A percentile compares a stretch with the other conserved stretches of the same genome.
These are phyloP conservation scores for Cladophialophora yegresii DNA, from an alignment of 2,329 filamentous ascomycete genomes.

Conservation along the genomic window DNA sequence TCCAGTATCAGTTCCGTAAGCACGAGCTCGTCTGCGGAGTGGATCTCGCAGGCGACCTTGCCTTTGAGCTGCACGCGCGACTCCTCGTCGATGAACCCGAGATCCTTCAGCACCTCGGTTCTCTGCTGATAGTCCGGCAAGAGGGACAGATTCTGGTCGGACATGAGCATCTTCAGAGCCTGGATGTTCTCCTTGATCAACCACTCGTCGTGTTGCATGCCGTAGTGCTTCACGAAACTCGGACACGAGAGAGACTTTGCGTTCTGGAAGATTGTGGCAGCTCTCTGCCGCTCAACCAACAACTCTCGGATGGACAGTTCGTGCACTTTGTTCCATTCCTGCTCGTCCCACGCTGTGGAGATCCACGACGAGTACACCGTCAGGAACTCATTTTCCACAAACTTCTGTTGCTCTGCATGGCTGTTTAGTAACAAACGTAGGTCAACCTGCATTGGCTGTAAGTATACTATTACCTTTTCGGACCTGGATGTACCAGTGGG, in stretches of 20 bases:
- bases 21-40: slow-evolving; percentile 93
- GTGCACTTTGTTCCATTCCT: slow-evolving; percentile 76
- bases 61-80: slow-evolving; percentile 92
- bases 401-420: slow-evolving; percentile 53
- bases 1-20: slow-evolving; percentile 95
- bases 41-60: slow-evolving; percentile 97
- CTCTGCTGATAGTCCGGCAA: slow-evolving; percentile 96
- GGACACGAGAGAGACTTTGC: slow-evolving; percentile 70
- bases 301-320: slow-evolving; percentile 80
- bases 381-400: slow-evolving; percentile 69
- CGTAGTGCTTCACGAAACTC: slow-evolving; percentile 85
- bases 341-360: slow-evolving; percentile 75
- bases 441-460: slow-evolving; percentile 39
- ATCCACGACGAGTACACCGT: slow-evolving; percentile 73
- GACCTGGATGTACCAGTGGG: slow-evolving; percentile 52
- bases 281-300: slow-evolving; percentile 68
- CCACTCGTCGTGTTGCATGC: slow-evolving; percentile 97
- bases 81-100: slow-evolving; percentile 86
- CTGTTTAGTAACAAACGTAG: slow-evolving; percentile 45
- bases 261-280: slow-evolving; percentile 63
- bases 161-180: slow-evolving; percentile 82
- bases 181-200: slow-evolving; percentile 91
- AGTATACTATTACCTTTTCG: slow-evolving; percentile 49
- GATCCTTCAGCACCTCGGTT: slow-evolving; percentile 84
- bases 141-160: slow-evolving; percentile 92